phyloP scores from a whole-genome alignment of 345 rosid genomes.

The Laguncularia racemosa region DNA sequence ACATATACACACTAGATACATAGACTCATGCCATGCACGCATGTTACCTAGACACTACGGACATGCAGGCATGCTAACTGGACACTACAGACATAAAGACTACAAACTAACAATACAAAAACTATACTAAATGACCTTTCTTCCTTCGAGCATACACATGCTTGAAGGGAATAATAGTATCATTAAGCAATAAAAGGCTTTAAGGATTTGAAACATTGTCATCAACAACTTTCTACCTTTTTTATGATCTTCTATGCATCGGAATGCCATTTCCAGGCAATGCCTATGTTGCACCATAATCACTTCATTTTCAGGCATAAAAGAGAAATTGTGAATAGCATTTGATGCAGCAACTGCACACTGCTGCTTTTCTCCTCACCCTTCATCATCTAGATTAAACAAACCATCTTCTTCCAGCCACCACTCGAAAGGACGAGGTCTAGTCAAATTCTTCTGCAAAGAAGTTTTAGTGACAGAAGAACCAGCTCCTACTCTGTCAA shows the following conservation, averaged over 20 bases:
- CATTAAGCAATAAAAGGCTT: no score
- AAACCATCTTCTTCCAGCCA: slow-evolving; percentile 91
- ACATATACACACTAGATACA: no score
- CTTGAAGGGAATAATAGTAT: no score
- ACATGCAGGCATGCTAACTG: no score
- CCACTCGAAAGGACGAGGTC: slow-evolving; percentile 58
- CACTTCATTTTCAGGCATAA: slow-evolving; percentile 97
- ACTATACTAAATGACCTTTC: no score
- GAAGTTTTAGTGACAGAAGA: slow-evolving; percentile 34
- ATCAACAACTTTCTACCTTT: slow-evolving; percentile 38
- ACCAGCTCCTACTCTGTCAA: slow-evolving; percentile 33
- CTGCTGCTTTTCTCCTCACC: slow-evolving; percentile 83
- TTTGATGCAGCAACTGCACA: slow-evolving; percentile 93
- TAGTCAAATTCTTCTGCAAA: slow-evolving; percentile 37
- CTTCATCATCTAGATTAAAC: slow-evolving; percentile 89
- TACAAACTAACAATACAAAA: no score
- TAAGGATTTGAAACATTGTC: no score
- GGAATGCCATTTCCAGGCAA: slow-evolving; percentile 95
- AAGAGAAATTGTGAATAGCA: slow-evolving; percentile 85
- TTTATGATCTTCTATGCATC: slow-evolving; percentile 73
- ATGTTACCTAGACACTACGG: no score
- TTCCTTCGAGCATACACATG: no score
- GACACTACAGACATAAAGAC: no score
- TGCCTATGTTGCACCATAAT: slow-evolving; percentile 94
- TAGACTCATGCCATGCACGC: no score